Percentiles rank a stretch among this genome's conserved stretches.
Evolutionary conservation across 805 yeast genomes (phyloP).

Genomic region (Kodamaea laetipori): DNA sequence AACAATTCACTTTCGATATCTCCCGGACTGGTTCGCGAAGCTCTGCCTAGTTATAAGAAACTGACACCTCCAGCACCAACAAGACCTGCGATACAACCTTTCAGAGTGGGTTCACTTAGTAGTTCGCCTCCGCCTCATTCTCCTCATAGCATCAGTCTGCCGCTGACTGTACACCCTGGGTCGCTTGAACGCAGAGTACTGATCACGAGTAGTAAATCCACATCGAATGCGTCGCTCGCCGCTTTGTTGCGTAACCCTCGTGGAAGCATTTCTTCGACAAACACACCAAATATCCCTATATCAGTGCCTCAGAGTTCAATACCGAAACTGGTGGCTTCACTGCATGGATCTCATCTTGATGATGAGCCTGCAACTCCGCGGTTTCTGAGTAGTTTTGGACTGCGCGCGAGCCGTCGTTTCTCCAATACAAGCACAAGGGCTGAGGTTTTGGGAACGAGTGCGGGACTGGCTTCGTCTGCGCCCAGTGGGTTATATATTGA

Average conservation of each 20-base stretch:
- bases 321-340: slow-evolving; percentile 42
- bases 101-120: slow-evolving; percentile 62
- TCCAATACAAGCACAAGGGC: slow-evolving; percentile 34
- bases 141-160: slow-evolving; percentile 10
- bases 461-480: slow-evolving; percentile 38
- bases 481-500: slow-evolving; percentile 50
- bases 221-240: slow-evolving; percentile 55
- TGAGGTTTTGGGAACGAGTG: slow-evolving; percentile 34
- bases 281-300: slow-evolving; percentile 29
- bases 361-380: slow-evolving; percentile 51
- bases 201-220: slow-evolving; percentile 49
- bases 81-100: slow-evolving; percentile 53
- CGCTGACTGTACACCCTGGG: slow-evolving; percentile 7
- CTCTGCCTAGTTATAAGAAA: slow-evolving; percentile 12
- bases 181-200: slow-evolving; percentile 39
- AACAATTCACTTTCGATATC: slow-evolving; percentile 26
- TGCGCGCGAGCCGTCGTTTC: slow-evolving; percentile 56
- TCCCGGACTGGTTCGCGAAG: slow-evolving; percentile 24
- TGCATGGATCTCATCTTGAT: slow-evolving; percentile 42
- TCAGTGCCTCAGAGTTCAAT: slow-evolving; percentile 22
- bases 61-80: slow-evolving; percentile 19
- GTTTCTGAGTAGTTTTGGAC: slow-evolving; percentile 73
- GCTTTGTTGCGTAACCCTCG: slow-evolving; percentile 54
- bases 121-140: slow-evolving; percentile 37
- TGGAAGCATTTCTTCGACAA: slow-evolving; percentile 42